Base-by-base conservation (phyloP, 2,329 filamentous ascomycete genomes). In the Didymella keratinophila region DNA sequence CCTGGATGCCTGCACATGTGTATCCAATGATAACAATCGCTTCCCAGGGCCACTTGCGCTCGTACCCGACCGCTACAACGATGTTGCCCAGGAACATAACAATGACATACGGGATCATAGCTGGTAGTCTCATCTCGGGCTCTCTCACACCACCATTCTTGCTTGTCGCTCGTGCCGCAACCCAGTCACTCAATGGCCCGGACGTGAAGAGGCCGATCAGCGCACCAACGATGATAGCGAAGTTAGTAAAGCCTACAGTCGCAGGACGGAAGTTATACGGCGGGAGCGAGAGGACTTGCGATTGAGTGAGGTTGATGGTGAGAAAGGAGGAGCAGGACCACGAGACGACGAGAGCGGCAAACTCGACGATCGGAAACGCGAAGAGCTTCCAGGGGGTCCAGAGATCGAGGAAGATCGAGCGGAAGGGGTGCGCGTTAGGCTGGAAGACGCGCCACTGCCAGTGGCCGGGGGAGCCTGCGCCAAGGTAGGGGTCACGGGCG, bases 341-440 rank as follows among this genome's bases (percentile, higher is more conserved):
- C 23, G 82, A 85, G 7, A 87, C 84, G 25, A 87, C 81, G 64
- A 89, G 88, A 16, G 84, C 81, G 1, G 86, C 80, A 56, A 87
- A 86, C 61, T 88, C 82, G 41, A 89, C 83, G 56, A 89, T 88
- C 0, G 87, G 87, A 71, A 86, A 89, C 0, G 79, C 64, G 68
- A 87, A 83, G 1, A 89, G 77, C 64, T 87, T 86, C 82, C 84
- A 87, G 0, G 87, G 87, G 8, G 85, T 80, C 81, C 82, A 87
- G 21, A 89, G 78, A 63, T 86, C 84, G 28, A 81, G 71, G 2
- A 84, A 41, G 27, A 88, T 77, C 21, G 77, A 79, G 63, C 76
- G 78, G 61, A 76, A 74, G 0, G 79, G 78, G 46, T 83, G 76
- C 2, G 80, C 74, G 63, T 80, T 83, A 0, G 78, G 69, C 58